A percentile compares a stretch with the other conserved stretches of the same genome.
These are phyloP conservation scores for Lentinula edodes DNA, from an alignment of 768 basidiomycete species.

Conservation along the genomic window DNA sequence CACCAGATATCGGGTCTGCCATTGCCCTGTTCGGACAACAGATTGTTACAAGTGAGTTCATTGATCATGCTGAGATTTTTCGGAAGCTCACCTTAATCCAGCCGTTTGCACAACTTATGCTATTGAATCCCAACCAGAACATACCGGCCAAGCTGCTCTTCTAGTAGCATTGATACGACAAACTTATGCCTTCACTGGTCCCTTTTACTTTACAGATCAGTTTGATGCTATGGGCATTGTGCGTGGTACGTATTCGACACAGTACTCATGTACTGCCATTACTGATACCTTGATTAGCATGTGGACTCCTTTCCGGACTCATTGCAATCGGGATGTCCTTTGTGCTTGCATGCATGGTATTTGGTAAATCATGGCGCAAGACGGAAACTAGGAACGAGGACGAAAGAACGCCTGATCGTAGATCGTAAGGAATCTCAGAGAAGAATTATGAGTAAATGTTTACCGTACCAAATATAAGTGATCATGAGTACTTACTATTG, in stretches of 20 bases:
- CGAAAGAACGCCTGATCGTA: background rate
- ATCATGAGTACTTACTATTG: no score
- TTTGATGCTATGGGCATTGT: background rate
- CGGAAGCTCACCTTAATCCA: background rate
- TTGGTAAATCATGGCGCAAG: background rate
- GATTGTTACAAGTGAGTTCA: background rate
- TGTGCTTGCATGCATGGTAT: background rate
- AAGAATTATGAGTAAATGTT: background rate
- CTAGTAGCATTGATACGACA: background rate
- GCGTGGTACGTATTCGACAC: background rate
- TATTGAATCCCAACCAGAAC: background rate
- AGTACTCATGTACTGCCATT: background rate
- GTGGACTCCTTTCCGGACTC: background rate
- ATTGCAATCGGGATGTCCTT: background rate
- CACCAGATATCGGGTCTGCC: background rate
- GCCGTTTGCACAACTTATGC: conserved; percentile 2
- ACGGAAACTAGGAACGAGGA: background rate
- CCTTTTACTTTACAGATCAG: background rate
- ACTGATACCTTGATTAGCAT: background rate
- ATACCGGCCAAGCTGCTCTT: background rate
- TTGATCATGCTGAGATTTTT: no score
- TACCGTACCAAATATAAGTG: no score
- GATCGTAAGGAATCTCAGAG: background rate
- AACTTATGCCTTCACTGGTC: background rate
- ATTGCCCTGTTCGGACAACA: background rate